Evolutionary conservation across 2,329 filamentous ascomycete species (phyloP).

Genomic region (Sporothrix pallida): DNA sequence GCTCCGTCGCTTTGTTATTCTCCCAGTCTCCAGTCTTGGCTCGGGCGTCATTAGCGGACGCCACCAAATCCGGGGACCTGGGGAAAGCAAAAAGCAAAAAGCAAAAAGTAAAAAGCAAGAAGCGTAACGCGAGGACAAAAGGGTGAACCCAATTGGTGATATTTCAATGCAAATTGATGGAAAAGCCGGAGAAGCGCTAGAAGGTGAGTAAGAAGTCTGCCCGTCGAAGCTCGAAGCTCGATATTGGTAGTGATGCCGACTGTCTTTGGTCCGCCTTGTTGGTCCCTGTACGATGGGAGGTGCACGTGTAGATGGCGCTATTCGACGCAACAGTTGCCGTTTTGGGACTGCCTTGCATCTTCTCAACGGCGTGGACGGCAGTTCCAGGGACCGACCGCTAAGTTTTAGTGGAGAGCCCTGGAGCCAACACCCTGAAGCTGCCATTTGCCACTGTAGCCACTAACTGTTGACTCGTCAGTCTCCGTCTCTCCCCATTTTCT

Average conservation of each 20-base stretch:
- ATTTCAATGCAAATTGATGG: too few species aligned
- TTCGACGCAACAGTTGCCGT: neutral
- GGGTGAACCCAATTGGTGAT: too few species aligned
- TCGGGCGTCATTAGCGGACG: neutral
- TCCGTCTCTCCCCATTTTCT: neutral
- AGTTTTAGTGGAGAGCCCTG: neutral
- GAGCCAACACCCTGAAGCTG: neutral
- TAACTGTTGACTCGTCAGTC: neutral
- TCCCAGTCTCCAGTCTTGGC: neutral
- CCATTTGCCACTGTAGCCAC: neutral
- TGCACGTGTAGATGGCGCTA: conserved; percentile 5
- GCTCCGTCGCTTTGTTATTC: neutral
- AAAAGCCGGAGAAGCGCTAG: neutral
- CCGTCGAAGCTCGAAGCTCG: neutral
- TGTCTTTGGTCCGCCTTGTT: too few species aligned
- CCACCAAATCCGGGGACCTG: neutral
- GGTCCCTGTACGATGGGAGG: too few species aligned
- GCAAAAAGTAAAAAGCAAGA: too few species aligned
- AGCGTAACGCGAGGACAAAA: too few species aligned
- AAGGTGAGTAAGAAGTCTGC: too few species aligned
- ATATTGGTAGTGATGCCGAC: neutral
- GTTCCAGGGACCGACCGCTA: too few species aligned
- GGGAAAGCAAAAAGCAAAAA: too few species aligned
- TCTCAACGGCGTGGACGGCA: too few species aligned
- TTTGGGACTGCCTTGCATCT: conserved; percentile 4